Evolutionary conservation across 805 yeast genomes (phyloP), one percentile per base, ranked within the genome.

Genomic region (Candida sonorensis): DNA sequence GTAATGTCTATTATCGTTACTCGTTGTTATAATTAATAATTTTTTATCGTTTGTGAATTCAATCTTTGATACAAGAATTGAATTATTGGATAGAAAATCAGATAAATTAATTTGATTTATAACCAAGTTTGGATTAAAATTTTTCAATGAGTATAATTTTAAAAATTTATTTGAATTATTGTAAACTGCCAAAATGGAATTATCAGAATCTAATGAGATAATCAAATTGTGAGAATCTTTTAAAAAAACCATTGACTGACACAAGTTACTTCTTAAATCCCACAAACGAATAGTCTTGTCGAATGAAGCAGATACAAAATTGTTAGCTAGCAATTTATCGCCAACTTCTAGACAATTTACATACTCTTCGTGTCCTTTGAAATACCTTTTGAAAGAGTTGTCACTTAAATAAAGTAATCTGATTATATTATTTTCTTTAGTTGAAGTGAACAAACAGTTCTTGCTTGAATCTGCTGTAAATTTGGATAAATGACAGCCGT

Each of bases 401-500:
- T 84, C 83, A 37, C 77, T 77, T 17, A 90, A 62, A 26, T 86
- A 76, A 25, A 92, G 63, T 48, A 81, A 79, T 42, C 97, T 64
- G 17, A 92, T 71, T 10, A 76, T 75, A 49, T 83, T 75, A 41
- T 84, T 88, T 30, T 74, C 78, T 51, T 76, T 73, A 0, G 97
- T 86, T 5, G 95, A 82, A 1, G 94, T 87, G 51, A 82, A 84
- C 2, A 58, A 35, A 11, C 90, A 65, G 48, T 92, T 80, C 45
- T 78, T 77, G 14, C 51, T 35, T 27, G 76, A 77, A 26, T 72
- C 68, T 48, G 81, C 94, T 1, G 95, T 77, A 55, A 92, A 92
- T 28, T 76, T 67, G 3, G 95, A 96, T 23, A 84, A 59, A 49
- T 85, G 87, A 36, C 87, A 83, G 1, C 98, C 98, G 47, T 92